Evolutionary conservation across 1,284 basidiomycete species (phyloP).

Genomic region (Fomes fomentarius): DNA sequence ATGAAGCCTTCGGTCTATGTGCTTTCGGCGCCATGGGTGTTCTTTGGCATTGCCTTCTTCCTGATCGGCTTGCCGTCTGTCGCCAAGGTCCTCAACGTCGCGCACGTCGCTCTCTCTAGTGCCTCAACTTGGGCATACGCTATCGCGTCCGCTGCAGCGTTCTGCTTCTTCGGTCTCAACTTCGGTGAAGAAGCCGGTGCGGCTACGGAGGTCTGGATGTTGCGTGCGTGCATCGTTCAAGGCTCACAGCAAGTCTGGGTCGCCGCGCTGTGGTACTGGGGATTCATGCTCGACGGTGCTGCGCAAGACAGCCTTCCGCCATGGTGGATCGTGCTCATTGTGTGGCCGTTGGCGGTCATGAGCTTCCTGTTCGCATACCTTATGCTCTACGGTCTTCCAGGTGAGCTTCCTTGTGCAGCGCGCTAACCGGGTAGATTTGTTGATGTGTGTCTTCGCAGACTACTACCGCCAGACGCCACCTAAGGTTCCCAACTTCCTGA

Average conservation of each 20-base stretch:
- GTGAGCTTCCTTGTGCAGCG: constrained; percentile 43
- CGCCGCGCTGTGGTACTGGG: constrained; percentile 94
- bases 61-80: constrained; percentile 87
- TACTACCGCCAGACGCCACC: constrained; percentile 90
- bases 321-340: constrained; percentile 83
- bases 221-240: constrained; percentile 89
- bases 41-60: constrained; percentile 89
- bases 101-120: constrained; percentile 71
- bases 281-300: constrained; percentile 71
- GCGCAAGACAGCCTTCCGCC: constrained; percentile 56
- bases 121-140: constrained; percentile 90
- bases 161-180: constrained; percentile 92
- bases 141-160: constrained; percentile 85
- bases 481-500: constrained; percentile 90
- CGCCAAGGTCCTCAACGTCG: constrained; percentile 57
- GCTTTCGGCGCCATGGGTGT: constrained; percentile 84
- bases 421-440: not conserved
- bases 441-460: constrained; percentile 45
- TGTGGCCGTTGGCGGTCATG: constrained; percentile 82
- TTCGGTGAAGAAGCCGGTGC: constrained; percentile 96
- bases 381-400: constrained; percentile 84
- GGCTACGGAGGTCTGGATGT: constrained; percentile 89
- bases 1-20: constrained; percentile 87
- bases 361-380: constrained; percentile 80
- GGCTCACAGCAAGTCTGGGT: constrained; percentile 94